A percentile compares a stretch with the other conserved stretches of the same genome.
Conservation (phyloP, 176 grass and related monocot species). For the bread wheat (Triticum aestivum) region DNA sequence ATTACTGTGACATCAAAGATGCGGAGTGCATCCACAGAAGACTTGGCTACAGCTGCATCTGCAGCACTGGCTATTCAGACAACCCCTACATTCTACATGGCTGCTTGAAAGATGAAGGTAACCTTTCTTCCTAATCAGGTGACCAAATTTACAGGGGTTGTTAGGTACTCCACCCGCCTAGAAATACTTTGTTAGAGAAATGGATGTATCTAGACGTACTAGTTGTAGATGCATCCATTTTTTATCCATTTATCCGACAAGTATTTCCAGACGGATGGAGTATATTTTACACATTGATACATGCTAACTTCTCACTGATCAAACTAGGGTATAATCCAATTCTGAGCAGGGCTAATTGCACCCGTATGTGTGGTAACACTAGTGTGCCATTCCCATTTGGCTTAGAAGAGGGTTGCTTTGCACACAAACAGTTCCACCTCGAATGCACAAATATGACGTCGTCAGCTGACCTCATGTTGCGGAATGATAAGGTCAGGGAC, state of each 20-base stretch:
- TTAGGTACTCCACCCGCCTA: no score
- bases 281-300: neutral
- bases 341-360: neutral
- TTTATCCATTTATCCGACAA: no score
- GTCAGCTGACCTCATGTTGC: neutral
- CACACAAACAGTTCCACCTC: neutral
- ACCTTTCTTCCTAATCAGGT: neutral
- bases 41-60: no score
- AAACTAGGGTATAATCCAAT: neutral
- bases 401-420: neutral
- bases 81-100: no score
- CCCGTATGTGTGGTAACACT: neutral
- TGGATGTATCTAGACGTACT: no score
- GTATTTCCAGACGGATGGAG: no score
- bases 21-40: no score
- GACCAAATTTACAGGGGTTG: neutral
- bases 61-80: no score
- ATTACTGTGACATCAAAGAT: no score
- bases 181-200: no score
- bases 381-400: neutral
- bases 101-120: neutral
- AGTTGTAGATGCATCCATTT: no score
- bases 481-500: neutral
- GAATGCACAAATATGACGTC: neutral
- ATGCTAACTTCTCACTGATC: neutral